Conservation (phyloP, 345 rosid species). For the Alliaria petiolata region DNA sequence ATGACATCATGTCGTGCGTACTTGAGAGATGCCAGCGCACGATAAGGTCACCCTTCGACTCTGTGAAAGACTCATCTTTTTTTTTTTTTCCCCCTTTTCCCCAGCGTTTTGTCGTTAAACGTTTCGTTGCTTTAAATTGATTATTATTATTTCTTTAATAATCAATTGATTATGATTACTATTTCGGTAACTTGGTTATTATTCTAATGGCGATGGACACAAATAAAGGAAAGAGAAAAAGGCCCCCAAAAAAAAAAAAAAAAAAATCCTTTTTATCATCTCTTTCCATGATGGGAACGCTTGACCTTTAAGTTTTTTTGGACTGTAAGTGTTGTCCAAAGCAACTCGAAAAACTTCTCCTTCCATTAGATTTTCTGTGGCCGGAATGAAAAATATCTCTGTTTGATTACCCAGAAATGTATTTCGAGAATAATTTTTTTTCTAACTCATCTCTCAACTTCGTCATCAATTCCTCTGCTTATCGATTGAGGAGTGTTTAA, state of each 20-base stretch:
- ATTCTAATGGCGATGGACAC: slow-evolving; percentile 10
- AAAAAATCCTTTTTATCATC: neutral
- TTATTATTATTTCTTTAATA: neutral
- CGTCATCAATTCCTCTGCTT: slow-evolving; percentile 3
- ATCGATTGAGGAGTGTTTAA: slow-evolving; percentile 18
- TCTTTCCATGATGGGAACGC: slow-evolving; percentile 23
- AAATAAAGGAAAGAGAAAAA: neutral
- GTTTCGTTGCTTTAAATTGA: slow-evolving; percentile 18
- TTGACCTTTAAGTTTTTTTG: slow-evolving; percentile 15
- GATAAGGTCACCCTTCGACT: slow-evolving; percentile 17
- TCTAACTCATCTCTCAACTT: neutral
- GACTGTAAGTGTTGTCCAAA: slow-evolving; percentile 20
- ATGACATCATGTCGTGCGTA: slow-evolving; percentile 37
- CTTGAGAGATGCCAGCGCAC: slow-evolving; percentile 27
- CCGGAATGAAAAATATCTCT: neutral
- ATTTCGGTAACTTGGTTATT: neutral
- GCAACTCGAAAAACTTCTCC: slow-evolving; percentile 7
- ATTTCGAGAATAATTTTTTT: neutral
- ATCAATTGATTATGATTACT: neutral
- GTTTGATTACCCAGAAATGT: neutral
- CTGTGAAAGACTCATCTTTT: neutral
- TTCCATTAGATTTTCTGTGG: slow-evolving; percentile 5
- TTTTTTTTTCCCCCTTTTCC: neutral
- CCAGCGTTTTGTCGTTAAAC: slow-evolving; percentile 19
- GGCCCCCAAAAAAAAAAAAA: neutral